phyloP scores from a whole-genome alignment of 495 filamentous ascomycete species.

The Penicillium silybi region DNA sequence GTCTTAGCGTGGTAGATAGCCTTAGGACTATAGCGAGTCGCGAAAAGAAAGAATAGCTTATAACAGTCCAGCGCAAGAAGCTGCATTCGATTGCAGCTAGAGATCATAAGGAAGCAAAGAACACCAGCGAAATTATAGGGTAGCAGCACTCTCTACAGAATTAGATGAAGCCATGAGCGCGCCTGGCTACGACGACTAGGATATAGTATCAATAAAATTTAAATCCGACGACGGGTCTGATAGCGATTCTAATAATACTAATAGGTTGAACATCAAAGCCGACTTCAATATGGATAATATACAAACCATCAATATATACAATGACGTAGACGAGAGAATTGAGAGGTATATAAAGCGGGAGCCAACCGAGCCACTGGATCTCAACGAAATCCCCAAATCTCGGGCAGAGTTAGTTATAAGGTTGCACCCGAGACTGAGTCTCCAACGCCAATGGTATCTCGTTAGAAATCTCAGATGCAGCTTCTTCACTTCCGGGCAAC shows the following conservation, averaged over 20 bases:
- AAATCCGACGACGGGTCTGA: neutral
- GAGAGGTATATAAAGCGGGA: conserved; percentile 7
- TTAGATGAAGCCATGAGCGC: too few species aligned
- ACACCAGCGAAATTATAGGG: neutral
- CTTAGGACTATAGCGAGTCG: conserved; percentile 22
- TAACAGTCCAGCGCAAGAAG: conserved; percentile 20
- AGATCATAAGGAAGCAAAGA: conserved; percentile 14
- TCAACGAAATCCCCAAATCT: neutral
- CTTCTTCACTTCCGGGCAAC: conserved; percentile 26
- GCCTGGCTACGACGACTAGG: neutral
- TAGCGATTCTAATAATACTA: neutral
- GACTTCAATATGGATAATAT: conserved; percentile 8
- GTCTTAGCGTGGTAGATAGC: conserved; percentile 24
- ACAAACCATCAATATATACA: conserved; percentile 7
- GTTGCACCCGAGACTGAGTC: neutral
- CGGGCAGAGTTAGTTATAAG: neutral
- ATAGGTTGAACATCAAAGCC: neutral
- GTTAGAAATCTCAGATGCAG: conserved; percentile 25
- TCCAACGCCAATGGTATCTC: neutral
- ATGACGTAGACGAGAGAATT: conserved; percentile 13
- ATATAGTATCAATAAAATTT: neutral
- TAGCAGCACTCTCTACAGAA: too few species aligned
- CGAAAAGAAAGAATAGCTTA: conserved; percentile 20
- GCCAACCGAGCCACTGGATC: neutral
- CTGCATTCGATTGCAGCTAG: conserved; percentile 11